Evolutionary conservation across 345 rosid genomes (phyloP), one percentile per base, ranked within the genome.

Genomic region (Aethionema arabicum): DNA sequence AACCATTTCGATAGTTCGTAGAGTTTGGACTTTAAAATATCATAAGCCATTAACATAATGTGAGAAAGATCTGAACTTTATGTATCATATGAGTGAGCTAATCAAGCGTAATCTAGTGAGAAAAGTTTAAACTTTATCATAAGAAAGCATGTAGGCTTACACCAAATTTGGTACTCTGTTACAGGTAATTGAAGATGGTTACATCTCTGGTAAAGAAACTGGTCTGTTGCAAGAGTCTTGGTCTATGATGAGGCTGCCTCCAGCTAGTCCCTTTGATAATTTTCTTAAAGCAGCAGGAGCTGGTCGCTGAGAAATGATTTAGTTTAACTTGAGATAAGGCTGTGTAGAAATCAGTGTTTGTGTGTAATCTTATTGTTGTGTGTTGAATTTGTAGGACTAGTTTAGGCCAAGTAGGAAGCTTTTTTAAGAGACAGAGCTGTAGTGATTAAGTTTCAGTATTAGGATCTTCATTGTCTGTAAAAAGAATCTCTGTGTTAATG

Each of bases 221-320:
- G 37, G 12, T 46, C 42, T 61, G 56, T 46, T 46, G 7, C 66
- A 30, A 60, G 91, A 85, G 47, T 67, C 81, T 32, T 67, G 85
- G 72, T 66, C 73, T 55, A 73, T 78, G 21, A 82, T 91, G 83
- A 85, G 87, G 69, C 77, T 90, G 33, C 99, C 99, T 14, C 92
- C 97, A 6, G 85, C 97, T 3, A 90, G 97, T 70, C 96, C 97
- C 43, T 93, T 80, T 32, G 96, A 85, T 76, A 93, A 93, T 77
- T 93, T 90, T 74, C 95, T 90, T 30, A 85, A 80, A 72, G 97
- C 95, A 53, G 97, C 99, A 8, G 81, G 97, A 70, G 69, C 74
- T 0, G 74, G 69, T 33, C 11, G 40, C 40, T 37, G 40, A 30
- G 82, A 80, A 62, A 46, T 69, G 36, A 61, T 39, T 54, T 31